Evolutionary conservation across 2,329 filamentous ascomycete species (phyloP), one percentile per base, ranked within the genome.

Genomic region (Cytospora chrysosperma): DNA sequence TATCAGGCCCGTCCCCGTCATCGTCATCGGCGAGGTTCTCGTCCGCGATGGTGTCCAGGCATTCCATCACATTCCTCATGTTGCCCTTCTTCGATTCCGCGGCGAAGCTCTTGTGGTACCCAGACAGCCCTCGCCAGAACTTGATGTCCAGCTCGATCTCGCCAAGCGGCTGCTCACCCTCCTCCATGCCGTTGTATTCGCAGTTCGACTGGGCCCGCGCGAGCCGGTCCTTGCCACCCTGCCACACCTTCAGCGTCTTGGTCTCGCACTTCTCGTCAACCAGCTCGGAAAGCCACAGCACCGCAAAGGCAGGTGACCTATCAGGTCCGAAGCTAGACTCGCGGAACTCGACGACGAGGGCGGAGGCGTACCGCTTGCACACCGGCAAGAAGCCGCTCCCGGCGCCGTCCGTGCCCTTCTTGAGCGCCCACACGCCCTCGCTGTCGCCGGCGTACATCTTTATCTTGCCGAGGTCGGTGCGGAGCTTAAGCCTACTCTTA

Each of bases 241-340:
- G 88, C 85, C 87, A 92, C 3, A 92, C 82, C 6, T 84, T 75
- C 3, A 92, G 71, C 5, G 79, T 80, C 10, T 89, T 69, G 0
- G 81, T 84, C 51, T 80, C 77, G 59, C 87, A 81, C 69, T 90
- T 84, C 64, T 91, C 89, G 63, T 92, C 89, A 0, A 81, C 76
- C 0, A 92, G 78, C n/a, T 91, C 85, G 67, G 86, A 85, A 21
- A 91, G 78, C 89, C 89, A 91, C 2, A 90, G 75, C 2, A 90
- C 80, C 8, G 82, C 81, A 68, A 90, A 89, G 0, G 86, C 88
- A 2, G 81, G 76, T 0, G 84, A 85, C 62, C 81, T 82, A 57
- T 88, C 84, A 0, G 77, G 72, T 40, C 84, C 69, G 56, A 83
- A 60, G 9, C 77, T 78, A 61, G 85, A 84, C 63, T 84, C 80